phyloP scores from a whole-genome alignment of 371 early-diverging fungal genomes.

The Mortierella sp. region DNA sequence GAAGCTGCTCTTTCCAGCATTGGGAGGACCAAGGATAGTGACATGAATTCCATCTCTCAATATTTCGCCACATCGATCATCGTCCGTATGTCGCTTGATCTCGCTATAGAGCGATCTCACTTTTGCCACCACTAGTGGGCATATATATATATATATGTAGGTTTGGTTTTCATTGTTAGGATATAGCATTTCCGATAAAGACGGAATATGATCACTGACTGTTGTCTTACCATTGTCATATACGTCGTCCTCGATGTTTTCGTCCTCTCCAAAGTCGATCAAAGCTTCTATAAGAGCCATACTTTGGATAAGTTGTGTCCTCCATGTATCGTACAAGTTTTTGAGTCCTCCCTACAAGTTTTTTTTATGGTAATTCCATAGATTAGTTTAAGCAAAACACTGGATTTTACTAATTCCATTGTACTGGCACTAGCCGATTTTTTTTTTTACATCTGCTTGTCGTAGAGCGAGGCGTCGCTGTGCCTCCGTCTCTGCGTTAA shows the following conservation, averaged over 20 bases:
- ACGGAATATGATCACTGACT: background rate
- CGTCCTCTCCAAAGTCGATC: conserved; percentile 90
- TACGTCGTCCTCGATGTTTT: conserved; percentile 81
- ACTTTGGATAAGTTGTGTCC: conserved; percentile 67
- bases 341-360: conserved; percentile 71
- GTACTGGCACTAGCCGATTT: background rate
- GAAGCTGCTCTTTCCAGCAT: conserved; percentile 87
- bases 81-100: conserved; percentile 70
- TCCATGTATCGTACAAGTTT: conserved; percentile 75
- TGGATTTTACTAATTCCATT: background rate
- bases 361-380: background rate
- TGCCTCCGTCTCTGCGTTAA: conserved; percentile 88
- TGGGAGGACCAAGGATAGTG: conserved; percentile 85
- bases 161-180: background rate
- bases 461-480: conserved; percentile 78
- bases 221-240: conserved; percentile 62
- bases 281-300: conserved; percentile 82
- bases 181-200: background rate
- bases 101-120: conserved; percentile 42
- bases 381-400: background rate
- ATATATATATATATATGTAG: background rate
- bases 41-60: conserved; percentile 79
- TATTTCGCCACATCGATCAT: conserved; percentile 80
- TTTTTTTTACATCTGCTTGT: conserved; percentile 71
- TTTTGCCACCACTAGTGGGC: conserved; percentile 28